A percentile compares a stretch with the other conserved stretches of the same genome.
Conservation (phyloP, 108 stramenopile species). For the Schizochytrium sp. region DNA sequence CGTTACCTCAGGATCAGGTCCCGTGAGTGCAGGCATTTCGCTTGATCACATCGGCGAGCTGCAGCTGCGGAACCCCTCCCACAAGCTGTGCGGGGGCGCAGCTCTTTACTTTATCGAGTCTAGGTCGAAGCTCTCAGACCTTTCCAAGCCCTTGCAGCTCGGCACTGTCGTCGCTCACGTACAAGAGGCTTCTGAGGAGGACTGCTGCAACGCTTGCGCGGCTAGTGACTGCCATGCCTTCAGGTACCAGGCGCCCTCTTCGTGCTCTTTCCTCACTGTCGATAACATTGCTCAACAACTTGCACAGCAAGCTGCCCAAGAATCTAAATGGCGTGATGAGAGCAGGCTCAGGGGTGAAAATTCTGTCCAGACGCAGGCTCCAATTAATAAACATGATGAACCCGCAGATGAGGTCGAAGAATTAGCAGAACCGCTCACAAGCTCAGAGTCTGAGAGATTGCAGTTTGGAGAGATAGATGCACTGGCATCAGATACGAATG, state of each 20-base stretch:
- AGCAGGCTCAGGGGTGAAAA: not conserved
- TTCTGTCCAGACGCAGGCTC: not conserved
- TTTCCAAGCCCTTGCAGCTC: not conserved
- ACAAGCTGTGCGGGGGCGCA: constrained; percentile 43
- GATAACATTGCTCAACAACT: not conserved
- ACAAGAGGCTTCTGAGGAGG: not conserved
- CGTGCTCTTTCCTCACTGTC: not conserved
- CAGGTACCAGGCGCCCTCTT: constrained; percentile 28
- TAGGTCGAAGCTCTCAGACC: not conserved
- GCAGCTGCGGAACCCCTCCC: not conserved
- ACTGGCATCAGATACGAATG: not conserved
- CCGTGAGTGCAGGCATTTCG: constrained; percentile 6
- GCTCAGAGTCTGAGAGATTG: too few relatives aligned
- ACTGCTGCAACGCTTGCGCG: constrained; percentile 55
- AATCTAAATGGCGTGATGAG: not conserved
- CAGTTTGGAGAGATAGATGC: too few relatives aligned
- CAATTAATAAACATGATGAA: not conserved
- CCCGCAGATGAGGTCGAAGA: not conserved
- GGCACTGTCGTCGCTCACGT: not conserved
- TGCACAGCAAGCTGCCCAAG: not conserved
- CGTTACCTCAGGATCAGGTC: too few relatives aligned
- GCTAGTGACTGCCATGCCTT: not conserved
- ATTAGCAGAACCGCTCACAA: too few relatives aligned
- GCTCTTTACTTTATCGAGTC: constrained; percentile 47
- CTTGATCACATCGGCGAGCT: constrained; percentile 16